Evolutionary conservation across 805 yeast genomes (phyloP), one percentile per base, ranked within the genome.

Genomic region (Diddensiella caesifluorescens): DNA sequence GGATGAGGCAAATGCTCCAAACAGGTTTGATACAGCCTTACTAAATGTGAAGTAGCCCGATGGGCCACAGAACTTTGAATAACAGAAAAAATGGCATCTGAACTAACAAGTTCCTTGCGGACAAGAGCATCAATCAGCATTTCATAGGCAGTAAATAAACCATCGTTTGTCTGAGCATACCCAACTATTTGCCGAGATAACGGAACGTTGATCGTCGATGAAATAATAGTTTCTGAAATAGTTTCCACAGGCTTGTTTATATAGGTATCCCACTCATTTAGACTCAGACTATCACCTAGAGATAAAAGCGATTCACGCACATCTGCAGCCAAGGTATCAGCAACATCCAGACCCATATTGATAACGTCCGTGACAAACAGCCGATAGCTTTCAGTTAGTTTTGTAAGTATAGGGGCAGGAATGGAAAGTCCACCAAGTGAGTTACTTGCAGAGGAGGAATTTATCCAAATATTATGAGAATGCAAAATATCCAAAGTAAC

Each of bases 1-100:
- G 56, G 56, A 33, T 38, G 48, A 21, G 57, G 54, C 6, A 51
- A 25, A 7, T 38, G 22, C 29, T 42, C 39, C 30, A 49, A 39
- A 13, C 43, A 44, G n/a, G 42, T 37, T 9, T 33, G 37, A 25
- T 50, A 48, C n/a, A 42, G 22, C 13, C 32, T 37, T 3, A 15
- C 35, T 3, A 53, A n/a, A 2, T 40, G 15, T 13, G 29, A 33
- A 9, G 19, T 22, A n/a, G 36, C 23, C 29, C 38, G 28, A 9
- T 13, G 36, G 26, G 28, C 15, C 16, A 30, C 40, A 7, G 52
- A 49, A 3, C 42, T 39, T 15, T 53, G 57, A 18, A 55, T 25
- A 1, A 52, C 30, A 9, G 52, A 43, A 6, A 46, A 18, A 21
- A 50, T 22, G 1, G 57, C 51, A 23, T 48, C 50, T 3, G 54